Percentiles rank a stretch among this genome's conserved stretches.
Evolutionary conservation across 2,329 filamentous ascomycete species (phyloP).

Genomic region (Shiraia sp.): DNA sequence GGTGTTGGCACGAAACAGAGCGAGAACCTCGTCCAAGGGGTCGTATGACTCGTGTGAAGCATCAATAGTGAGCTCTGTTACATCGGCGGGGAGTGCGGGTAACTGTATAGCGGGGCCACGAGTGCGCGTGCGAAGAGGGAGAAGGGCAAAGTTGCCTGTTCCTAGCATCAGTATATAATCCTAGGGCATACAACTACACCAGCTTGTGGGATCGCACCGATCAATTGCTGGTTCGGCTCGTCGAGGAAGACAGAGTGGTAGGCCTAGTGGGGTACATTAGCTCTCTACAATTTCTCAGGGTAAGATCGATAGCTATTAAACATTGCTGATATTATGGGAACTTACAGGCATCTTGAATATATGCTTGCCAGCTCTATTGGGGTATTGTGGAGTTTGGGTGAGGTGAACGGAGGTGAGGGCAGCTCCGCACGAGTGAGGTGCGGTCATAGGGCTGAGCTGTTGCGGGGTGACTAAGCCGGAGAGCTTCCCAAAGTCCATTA

Average conservation of each 20-base stretch:
- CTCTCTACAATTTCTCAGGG: no score
- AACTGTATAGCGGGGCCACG: constrained; percentile 94
- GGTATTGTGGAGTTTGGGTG: constrained; percentile 20
- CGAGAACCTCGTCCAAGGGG: constrained; percentile 89
- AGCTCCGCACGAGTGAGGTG: constrained; percentile 32
- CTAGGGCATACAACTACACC: background rate
- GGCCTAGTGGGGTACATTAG: constrained; percentile 62
- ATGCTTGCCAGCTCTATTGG: constrained; percentile 15
- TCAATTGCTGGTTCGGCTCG: constrained; percentile 70
- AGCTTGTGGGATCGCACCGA: constrained; percentile 54
- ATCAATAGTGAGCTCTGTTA: constrained; percentile 66
- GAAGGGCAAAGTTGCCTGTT: constrained; percentile 86
- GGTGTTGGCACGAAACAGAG: constrained; percentile 94
- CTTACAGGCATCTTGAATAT: constrained; percentile 53
- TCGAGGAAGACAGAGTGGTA: constrained; percentile 97
- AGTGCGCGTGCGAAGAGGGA: constrained; percentile 91
- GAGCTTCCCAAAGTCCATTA: no score
- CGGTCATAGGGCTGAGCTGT: constrained; percentile 39
- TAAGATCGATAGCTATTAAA: constrained; percentile 1
- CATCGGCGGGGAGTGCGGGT: constrained; percentile 56
- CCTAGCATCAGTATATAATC: background rate
- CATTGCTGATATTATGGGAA: background rate
- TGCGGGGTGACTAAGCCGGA: constrained; percentile 35
- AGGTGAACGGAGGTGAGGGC: constrained; percentile 33
- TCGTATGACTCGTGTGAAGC: constrained; percentile 93